Evolutionary conservation across 1,139 yeast genomes (phyloP).

Genomic region (Geotrichum australiense): DNA sequence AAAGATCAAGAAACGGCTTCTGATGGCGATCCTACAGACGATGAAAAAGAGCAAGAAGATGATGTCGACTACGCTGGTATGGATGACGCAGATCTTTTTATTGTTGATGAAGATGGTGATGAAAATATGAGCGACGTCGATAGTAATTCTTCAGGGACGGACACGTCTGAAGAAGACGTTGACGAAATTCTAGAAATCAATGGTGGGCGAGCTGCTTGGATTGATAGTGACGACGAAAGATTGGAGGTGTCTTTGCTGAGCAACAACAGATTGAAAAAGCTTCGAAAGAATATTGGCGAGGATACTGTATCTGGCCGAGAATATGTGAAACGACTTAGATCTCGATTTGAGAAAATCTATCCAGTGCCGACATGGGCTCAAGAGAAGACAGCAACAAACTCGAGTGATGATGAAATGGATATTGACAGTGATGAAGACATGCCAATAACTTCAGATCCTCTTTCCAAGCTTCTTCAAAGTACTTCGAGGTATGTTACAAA

Average conservation of each 20-base stretch:
- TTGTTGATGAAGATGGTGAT: slow-evolving; percentile 34
- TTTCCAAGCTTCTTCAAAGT: slow-evolving; percentile 53
- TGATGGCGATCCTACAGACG: slow-evolving; percentile 32
- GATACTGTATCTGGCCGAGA: slow-evolving; percentile 53
- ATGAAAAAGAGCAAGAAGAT: slow-evolving; percentile 28
- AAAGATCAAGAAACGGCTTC: slow-evolving; percentile 41
- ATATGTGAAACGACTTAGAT: slow-evolving; percentile 65
- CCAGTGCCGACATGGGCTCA: slow-evolving; percentile 85
- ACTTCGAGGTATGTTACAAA: slow-evolving; percentile 51
- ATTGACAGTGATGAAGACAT: slow-evolving; percentile 37
- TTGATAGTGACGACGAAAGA: slow-evolving; percentile 85
- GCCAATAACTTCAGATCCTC: slow-evolving; percentile 36
- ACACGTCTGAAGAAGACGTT: slow-evolving; percentile 32
- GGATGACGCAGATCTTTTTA: slow-evolving; percentile 33
- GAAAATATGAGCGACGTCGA: slow-evolving; percentile 30
- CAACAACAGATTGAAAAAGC: slow-evolving; percentile 60
- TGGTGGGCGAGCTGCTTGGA: slow-evolving; percentile 63
- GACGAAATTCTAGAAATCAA: slow-evolving; percentile 31
- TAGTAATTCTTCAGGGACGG: slow-evolving; percentile 30
- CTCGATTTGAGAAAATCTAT: slow-evolving; percentile 80
- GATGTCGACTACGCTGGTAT: slow-evolving; percentile 27
- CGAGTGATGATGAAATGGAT: slow-evolving; percentile 29
- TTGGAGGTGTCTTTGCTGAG: slow-evolving; percentile 53
- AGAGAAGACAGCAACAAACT: slow-evolving; percentile 24
- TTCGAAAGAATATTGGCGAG: slow-evolving; percentile 61